Base-by-base conservation (phyloP, 2,329 filamentous ascomycete genomes). In the Cladophialophora psammophila region DNA sequence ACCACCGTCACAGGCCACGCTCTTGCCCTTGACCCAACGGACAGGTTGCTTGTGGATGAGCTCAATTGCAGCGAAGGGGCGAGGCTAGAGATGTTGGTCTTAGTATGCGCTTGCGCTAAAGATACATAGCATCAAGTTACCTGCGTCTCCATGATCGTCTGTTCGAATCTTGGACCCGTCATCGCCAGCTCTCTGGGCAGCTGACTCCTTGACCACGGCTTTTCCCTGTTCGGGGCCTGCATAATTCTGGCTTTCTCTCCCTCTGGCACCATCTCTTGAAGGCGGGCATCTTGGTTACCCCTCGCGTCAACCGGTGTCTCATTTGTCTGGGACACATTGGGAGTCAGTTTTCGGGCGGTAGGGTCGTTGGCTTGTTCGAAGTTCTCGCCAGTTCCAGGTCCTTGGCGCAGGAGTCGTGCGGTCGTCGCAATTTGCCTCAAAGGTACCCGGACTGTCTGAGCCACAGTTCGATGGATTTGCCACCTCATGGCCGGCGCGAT, bases 1-100 rank as follows among this genome's bases (percentile, higher is more conserved):
- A 66, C 94, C 95, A 66, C 95, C 95, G 76, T 98, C 94, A 78
- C 95, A 99, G 53, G 89, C 89, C 60, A 96, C 94, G 57, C 91
- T 81, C 69, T 89, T 87, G 71, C 92, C 87, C 78, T 97, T 90
- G 67, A 90, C 92, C 94, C 95, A 99, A 79, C 88, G 87, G 40
- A 99, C 95, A 20, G 94, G 94, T 81, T 97, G 91, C 84, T 94
- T 90, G 86, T 99, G 95, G 76, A 98, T 94, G 79, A 99, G 88
- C 74, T 96, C 92, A 76, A 99, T 99, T 69, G 95, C 95, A 36
- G 95, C 90, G 76, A 89, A 86, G 35, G 95, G 91, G 83, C 90
- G 91, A 71, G 95, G 95, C 95, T 98, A 77, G 69, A 60, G 36
- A 48, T 8, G n/a, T 18, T 31, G 31, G 12, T 61, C 52, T 70